A percentile compares a stretch with the other conserved stretches of the same genome.
Evolutionary conservation across 2,329 filamentous ascomycete species (phyloP).

Genomic region (Fusarium coffeatum): DNA sequence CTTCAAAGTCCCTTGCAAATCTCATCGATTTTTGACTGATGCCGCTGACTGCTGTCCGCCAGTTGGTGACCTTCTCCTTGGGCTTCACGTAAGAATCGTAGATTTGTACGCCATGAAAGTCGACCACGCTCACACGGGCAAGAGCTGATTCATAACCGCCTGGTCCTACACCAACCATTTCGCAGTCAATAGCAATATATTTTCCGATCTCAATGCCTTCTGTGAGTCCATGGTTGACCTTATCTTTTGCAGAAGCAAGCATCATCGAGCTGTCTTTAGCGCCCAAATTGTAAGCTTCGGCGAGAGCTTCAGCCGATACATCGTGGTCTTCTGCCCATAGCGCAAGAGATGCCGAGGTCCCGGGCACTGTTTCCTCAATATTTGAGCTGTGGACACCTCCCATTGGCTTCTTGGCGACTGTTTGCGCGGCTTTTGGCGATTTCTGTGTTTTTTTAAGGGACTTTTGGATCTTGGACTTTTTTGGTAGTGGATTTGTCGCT

Average conservation of each 20-base stretch:
- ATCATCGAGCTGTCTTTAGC: constrained; percentile 61
- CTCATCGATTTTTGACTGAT: constrained; percentile 80
- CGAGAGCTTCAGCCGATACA: constrained; percentile 69
- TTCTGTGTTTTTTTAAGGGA: constrained; percentile 10
- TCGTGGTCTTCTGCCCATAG: constrained; percentile 72
- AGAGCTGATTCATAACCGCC: constrained; percentile 78
- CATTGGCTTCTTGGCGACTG: constrained; percentile 57
- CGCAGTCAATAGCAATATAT: constrained; percentile 94
- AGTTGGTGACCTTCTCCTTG: constrained; percentile 84
- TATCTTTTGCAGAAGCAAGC: constrained; percentile 60
- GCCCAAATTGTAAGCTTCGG: constrained; percentile 70
- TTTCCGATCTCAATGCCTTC: constrained; percentile 79
- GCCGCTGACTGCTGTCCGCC: constrained; percentile 88
- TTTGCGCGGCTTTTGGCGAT: constrained; percentile 4
- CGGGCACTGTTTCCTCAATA: constrained; percentile 53
- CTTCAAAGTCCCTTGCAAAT: constrained; percentile 75
- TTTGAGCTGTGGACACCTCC: constrained; percentile 66
- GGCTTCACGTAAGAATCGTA: constrained; percentile 94
- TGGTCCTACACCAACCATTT: constrained; percentile 93
- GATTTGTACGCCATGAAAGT: constrained; percentile 91
- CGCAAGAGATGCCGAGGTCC: constrained; percentile 65
- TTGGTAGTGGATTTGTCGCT: constrained; percentile 35
- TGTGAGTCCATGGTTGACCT: constrained; percentile 72
- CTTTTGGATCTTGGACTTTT: constrained; percentile 48
- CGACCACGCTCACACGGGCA: constrained; percentile 89